A percentile compares a stretch with the other conserved stretches of the same genome.
Conservation (phyloP, 768 basidiomycete species). For the Saitozyma podzolica region DNA sequence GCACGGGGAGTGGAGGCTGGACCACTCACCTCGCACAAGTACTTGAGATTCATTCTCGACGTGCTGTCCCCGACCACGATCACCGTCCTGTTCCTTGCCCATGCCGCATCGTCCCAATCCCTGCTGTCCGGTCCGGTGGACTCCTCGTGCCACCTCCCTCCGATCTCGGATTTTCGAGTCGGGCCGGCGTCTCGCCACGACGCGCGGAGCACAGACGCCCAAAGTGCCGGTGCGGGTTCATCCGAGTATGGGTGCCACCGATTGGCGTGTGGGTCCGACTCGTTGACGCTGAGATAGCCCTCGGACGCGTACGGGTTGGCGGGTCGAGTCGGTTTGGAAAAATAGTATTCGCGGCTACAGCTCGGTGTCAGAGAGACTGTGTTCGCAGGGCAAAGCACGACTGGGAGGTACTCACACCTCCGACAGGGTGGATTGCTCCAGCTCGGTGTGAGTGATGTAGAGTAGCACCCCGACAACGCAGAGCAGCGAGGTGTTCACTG, state of each 20-base stretch:
- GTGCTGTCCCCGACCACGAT: constrained; percentile 37
- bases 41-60: constrained; percentile 25
- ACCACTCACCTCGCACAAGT: constrained; percentile 34
- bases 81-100: constrained; percentile 29
- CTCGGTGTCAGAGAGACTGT: no score
- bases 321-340: no score
- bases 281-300: constrained; percentile 22
- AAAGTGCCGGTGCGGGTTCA: constrained; percentile 22
- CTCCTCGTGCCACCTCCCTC: constrained; percentile 2
- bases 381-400: no score
- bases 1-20: not conserved
- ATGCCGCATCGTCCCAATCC: constrained; percentile 25
- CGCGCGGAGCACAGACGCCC: constrained; percentile 10
- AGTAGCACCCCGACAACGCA: no score
- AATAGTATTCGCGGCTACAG: no score
- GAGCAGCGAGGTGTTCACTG: no score
- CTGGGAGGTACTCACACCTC: no score
- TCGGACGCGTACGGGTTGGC: constrained; percentile 20
- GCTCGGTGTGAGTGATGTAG: no score
- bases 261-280: constrained; percentile 20
- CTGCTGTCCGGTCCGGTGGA: constrained; percentile 2
- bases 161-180: not conserved
- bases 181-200: constrained; percentile 8
- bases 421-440: no score
- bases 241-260: constrained; percentile 21